phyloP scores from a whole-genome alignment of 2,329 filamentous ascomycete species.

The Bipolaris bicolor region DNA sequence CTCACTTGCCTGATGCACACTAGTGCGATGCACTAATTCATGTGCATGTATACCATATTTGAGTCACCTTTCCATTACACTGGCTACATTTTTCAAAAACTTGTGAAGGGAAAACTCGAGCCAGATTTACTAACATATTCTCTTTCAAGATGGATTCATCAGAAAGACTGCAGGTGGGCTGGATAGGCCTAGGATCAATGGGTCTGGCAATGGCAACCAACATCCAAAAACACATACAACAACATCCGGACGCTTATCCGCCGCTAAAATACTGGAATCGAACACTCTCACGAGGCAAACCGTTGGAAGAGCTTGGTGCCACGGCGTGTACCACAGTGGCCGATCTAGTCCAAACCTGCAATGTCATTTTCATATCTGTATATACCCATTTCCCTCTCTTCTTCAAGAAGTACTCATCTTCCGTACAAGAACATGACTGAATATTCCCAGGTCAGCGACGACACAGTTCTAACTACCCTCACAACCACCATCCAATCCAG shows the following conservation, averaged over 20 bases:
- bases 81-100: background rate
- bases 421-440: background rate
- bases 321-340: slow-evolving; percentile 20
- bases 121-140: no score
- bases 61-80: background rate
- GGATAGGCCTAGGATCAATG: slow-evolving; percentile 59
- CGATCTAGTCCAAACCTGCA: slow-evolving; percentile 28
- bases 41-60: background rate
- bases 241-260: slow-evolving; percentile 13
- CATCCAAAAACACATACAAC: slow-evolving; percentile 53
- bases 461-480: slow-evolving; percentile 49
- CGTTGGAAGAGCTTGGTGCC: slow-evolving; percentile 37
- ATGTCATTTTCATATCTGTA: slow-evolving; percentile 47
- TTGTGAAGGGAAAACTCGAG: background rate
- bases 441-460: slow-evolving; percentile 48
- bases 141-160: slow-evolving; percentile 14
- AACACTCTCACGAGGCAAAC: slow-evolving; percentile 54
- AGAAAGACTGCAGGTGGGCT: slow-evolving; percentile 19
- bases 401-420: no score
- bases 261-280: slow-evolving; percentile 55
- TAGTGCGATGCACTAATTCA: slow-evolving; percentile 7
- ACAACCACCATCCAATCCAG: slow-evolving; percentile 31
- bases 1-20: slow-evolving; percentile 10
- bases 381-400: no score
- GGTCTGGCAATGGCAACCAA: slow-evolving; percentile 59